These are phyloP conservation scores for Capsicum chinense DNA, from an alignment of 257 asterid genomes.

Conservation along the genomic window DNA sequence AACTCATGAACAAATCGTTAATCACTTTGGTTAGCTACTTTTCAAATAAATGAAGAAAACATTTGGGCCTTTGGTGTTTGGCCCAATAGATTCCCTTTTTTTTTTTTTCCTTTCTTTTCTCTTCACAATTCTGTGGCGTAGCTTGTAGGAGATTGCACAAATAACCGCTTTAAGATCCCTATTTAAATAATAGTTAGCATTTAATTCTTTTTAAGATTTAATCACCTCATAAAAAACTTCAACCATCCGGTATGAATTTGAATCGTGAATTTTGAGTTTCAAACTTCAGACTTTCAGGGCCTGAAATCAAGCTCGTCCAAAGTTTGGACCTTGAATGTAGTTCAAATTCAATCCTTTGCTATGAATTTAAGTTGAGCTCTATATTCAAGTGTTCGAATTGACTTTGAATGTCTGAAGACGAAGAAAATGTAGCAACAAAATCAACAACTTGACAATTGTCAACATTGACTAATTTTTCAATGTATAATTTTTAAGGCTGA, in stretches of 20 bases:
- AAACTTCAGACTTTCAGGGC: too few relatives aligned
- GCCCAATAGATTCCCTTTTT: not conserved
- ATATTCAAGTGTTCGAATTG: not conserved
- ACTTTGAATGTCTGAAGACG: not conserved
- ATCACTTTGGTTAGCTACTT: not conserved
- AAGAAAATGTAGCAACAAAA: too few relatives aligned
- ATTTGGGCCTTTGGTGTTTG: not conserved
- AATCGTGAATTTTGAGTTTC: too few relatives aligned
- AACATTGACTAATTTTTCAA: too few relatives aligned
- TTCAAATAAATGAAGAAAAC: not conserved
- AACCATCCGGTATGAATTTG: not conserved
- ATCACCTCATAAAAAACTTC: not conserved
- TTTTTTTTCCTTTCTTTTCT: too few relatives aligned
- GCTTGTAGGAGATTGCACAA: not conserved
- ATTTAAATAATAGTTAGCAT: not conserved
- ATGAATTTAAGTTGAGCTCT: not conserved
- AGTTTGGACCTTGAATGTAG: too few relatives aligned
- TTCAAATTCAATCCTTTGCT: not conserved
- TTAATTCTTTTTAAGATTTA: not conserved
- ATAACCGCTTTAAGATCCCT: not conserved
- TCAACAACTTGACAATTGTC: too few relatives aligned
- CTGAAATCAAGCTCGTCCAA: not conserved
- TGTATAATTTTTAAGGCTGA: too few relatives aligned
- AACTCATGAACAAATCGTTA: not conserved
- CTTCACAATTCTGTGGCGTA: not conserved